Evolutionary conservation across 176 grass and related monocot genomes (phyloP).

Genomic region (Dactylis glomerata): DNA sequence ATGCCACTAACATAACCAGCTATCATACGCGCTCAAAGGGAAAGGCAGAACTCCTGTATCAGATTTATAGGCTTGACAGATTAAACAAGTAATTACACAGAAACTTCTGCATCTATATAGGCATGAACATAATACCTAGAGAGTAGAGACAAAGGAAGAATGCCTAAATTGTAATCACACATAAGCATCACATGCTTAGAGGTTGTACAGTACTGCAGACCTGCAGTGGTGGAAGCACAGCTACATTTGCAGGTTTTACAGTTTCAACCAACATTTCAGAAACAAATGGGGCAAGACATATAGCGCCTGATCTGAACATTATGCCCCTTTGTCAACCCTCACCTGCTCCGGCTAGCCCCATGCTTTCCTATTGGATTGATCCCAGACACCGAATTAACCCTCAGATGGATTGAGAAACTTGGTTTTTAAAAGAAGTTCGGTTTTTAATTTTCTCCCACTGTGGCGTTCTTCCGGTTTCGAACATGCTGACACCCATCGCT

Average conservation of each 20-base stretch:
- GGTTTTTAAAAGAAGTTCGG: neutral
- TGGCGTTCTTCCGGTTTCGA: neutral
- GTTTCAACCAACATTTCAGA: neutral
- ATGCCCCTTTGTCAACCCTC: neutral
- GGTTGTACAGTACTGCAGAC: too few relatives aligned
- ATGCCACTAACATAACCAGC: neutral
- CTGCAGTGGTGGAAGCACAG: neutral
- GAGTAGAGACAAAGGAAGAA: neutral
- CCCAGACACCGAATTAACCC: neutral
- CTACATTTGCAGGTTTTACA: neutral
- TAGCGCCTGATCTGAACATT: neutral
- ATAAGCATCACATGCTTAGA: neutral
- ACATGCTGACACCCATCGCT: neutral
- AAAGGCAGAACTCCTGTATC: neutral
- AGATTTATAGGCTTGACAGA: slow-evolving; percentile 1
- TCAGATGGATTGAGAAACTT: neutral
- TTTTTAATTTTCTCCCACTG: neutral
- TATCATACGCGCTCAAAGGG: neutral
- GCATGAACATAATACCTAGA: neutral
- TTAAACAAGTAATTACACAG: neutral
- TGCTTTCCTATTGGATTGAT: neutral
- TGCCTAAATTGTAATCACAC: neutral
- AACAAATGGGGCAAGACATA: neutral
- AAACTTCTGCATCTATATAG: neutral
- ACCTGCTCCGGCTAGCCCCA: neutral